Conservation (phyloP, 1,284 basidiomycete species). For the Tetrapyrgos nigripes region DNA sequence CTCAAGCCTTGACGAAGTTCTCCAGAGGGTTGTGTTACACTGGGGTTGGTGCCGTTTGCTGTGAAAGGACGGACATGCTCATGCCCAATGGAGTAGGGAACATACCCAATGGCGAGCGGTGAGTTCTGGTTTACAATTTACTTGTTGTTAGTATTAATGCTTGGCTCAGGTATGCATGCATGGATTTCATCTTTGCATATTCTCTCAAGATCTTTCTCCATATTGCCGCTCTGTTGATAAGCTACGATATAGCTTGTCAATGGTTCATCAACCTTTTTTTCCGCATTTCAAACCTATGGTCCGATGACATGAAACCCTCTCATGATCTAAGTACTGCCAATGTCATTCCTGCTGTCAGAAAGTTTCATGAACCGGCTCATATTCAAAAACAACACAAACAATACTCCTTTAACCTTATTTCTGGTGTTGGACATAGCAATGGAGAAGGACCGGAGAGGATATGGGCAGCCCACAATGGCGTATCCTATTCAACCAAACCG, state of each 20-base stretch:
- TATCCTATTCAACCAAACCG: conserved; percentile 23
- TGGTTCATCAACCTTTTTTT: neutral
- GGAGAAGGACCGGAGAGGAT: conserved; percentile 26
- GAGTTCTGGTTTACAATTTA: neutral
- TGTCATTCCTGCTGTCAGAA: conserved; percentile 18
- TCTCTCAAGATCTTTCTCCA: neutral
- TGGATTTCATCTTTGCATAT: neutral
- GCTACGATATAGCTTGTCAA: conserved; percentile 1
- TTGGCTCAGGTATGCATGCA: neutral
- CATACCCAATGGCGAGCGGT: conserved; percentile 14
- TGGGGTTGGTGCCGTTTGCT: conserved; percentile 4
- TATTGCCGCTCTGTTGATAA: neutral
- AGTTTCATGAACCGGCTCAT: conserved; percentile 24
- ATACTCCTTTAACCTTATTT: conserved; percentile 17
- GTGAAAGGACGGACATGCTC: conserved; percentile 8
- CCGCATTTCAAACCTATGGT: neutral
- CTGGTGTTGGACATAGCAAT: conserved; percentile 20
- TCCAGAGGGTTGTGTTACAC: conserved; percentile 5
- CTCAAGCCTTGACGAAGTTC: neutral
- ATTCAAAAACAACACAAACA: conserved; percentile 9
- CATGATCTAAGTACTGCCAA: neutral
- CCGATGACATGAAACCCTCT: neutral
- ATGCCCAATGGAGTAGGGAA: conserved; percentile 7
- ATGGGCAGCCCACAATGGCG: conserved; percentile 27
- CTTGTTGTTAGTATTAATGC: neutral